These are phyloP conservation scores for Agarophyton chilense DNA, from an alignment of 23 red algal genomes.

Conservation along the genomic window DNA sequence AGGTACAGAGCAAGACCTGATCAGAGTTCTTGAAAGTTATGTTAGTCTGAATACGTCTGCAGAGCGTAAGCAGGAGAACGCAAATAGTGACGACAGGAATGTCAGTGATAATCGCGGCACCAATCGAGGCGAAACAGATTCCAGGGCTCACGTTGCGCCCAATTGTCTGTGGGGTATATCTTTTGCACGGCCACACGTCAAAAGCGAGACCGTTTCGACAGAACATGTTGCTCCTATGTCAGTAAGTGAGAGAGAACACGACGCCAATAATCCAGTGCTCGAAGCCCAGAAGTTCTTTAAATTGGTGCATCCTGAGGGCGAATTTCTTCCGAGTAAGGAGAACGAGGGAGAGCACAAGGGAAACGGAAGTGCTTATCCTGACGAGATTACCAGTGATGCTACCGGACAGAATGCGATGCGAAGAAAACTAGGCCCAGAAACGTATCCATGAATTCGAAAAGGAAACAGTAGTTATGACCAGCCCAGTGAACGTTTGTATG, in stretches of 20 bases:
- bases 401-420: background rate
- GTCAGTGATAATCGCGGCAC: background rate
- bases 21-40: conserved; percentile 14
- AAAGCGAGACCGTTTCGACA: background rate
- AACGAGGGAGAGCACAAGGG: background rate
- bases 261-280: background rate
- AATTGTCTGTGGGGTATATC: conserved; percentile 56
- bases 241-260: conserved; percentile 17
- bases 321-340: conserved; percentile 24
- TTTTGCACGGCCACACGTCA: background rate
- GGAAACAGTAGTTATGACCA: no score
- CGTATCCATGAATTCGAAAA: no score
- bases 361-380: background rate
- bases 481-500: background rate
- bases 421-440: background rate
- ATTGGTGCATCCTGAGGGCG: conserved; percentile 17
- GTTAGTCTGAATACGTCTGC: background rate
- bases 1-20: conserved; percentile 3
- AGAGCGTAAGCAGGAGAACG: background rate
- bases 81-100: background rate
- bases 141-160: background rate
- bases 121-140: background rate
- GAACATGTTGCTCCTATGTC: background rate
- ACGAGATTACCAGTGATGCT: background rate
- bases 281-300: conserved; percentile 44